Evolutionary conservation across 257 asterid species (phyloP), one percentile per base, ranked within the genome.

Genomic region (Solanum sejunctum): DNA sequence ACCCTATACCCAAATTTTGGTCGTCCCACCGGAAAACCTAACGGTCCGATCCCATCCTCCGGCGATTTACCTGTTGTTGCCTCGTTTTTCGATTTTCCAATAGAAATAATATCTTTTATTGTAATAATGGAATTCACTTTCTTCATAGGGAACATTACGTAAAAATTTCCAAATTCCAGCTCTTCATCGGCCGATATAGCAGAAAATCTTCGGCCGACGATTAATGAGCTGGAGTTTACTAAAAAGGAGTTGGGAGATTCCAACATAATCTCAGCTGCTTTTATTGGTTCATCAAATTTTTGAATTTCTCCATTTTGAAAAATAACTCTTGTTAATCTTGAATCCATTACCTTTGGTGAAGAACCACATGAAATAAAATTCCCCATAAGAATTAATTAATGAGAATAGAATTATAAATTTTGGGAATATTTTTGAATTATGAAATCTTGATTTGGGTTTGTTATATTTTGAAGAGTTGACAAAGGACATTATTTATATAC

Each of bases 251-350:
- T 85, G 0, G 98, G 95, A 10, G 88, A 85, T 55, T 94, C 97
- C 32, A 94, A 93, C 97, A 94, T 94, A 75, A 94, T 89, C 85
- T 94, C 97, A 21, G 97, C 98, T 81, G 97, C 98, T 89, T 87
- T 93, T 2, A 87, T 88, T 49, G 91, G 89, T 12, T 94, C 89
- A 15, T 91, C 89, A 86, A 91, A 91, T 85, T 90, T 93, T 20
- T 89, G 90, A 10, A 93, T 85, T 86, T 93, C 91, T 73, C 98
- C 98, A 71, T 86, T 89, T 32, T 95, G 95, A 73, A 94, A 89
- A 47, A 94, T 84, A 12, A 92, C 94, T 87, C 92, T 87, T 8
- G 94, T 92, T 8, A 93, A 85, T 87, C 85, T 91, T 21, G 90
- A 89, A 54, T 51, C 85, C 56, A 66, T 85, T 51, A 89, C 84